Evolutionary conservation across 2,329 filamentous ascomycete genomes (phyloP).

Genomic region (Aureobasidium vineae): DNA sequence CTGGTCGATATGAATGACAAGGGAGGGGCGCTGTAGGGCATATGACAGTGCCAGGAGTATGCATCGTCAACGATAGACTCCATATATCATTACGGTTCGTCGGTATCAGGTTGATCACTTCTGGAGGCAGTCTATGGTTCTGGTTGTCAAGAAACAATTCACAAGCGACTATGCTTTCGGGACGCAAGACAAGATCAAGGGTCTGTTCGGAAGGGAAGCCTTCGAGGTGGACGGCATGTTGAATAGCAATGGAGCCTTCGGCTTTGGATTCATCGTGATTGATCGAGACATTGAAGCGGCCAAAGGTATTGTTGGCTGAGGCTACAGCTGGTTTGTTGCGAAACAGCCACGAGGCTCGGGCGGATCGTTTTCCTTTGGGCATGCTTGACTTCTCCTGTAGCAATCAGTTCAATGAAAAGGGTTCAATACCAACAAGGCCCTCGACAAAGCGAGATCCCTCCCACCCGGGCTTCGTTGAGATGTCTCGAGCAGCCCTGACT

Average conservation of each 20-base stretch:
- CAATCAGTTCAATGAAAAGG: background rate
- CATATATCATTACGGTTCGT: background rate
- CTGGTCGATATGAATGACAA: constrained; percentile 8
- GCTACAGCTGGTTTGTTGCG: constrained; percentile 23
- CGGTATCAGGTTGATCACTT: constrained; percentile 8
- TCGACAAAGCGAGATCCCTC: constrained; percentile 17
- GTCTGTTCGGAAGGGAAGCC: constrained; percentile 5
- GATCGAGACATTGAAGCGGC: constrained; percentile 18
- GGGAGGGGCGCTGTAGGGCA: constrained; percentile 19
- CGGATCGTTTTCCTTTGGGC: constrained; percentile 18
- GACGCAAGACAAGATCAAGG: constrained; percentile 15
- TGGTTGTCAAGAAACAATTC: background rate
- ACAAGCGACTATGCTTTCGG: constrained; percentile 19
- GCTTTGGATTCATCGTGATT: constrained; percentile 4
- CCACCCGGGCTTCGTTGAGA: constrained; percentile 15
- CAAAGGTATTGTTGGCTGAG: background rate
- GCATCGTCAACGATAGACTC: constrained; percentile 12
- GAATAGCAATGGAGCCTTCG: constrained; percentile 13
- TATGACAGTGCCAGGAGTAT: constrained; percentile 6
- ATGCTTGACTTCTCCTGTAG: background rate
- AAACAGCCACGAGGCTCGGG: constrained; percentile 18
- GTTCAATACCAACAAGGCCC: constrained; percentile 5
- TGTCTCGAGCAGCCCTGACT: constrained; percentile 24
- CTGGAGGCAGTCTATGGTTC: constrained; percentile 11
- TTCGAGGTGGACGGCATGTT: constrained; percentile 18